Evolutionary conservation across 441 rosid species (phyloP), one percentile per base, ranked within the genome.

Genomic region (Pelargonium fulgidum): DNA sequence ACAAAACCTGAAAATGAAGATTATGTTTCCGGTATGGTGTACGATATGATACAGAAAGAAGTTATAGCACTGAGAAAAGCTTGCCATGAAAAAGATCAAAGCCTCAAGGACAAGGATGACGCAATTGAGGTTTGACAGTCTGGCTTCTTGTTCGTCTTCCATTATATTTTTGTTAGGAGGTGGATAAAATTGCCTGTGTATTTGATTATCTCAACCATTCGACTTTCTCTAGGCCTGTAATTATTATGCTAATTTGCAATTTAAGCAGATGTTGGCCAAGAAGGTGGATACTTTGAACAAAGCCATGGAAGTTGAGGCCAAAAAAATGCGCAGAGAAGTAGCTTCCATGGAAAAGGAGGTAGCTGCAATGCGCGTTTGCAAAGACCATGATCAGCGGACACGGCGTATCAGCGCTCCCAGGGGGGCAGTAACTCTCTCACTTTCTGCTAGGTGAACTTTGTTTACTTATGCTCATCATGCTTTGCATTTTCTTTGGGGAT

Each of bases 291-390:
- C 82, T 29, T 73, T 84, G 62, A 78, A 68, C 68, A 84, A 77
- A 75, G 87, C 87, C 39, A 84, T 82, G 85, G 87, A 80, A 56
- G 72, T 82, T 36, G 85, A 84, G 79, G 82, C 81, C 0, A 84
- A 84, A 68, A 84, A 75, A 75, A 78, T 77, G 87, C 62, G 85
- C 59, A 78, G 87, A 62, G 85, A 84, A 77, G 81, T 81, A 24
- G 87, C 84, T 70, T 76, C 78, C 64, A 80, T 75, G 84, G 87
- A 77, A 74, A 84, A 80, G 76, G 87, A 84, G 73, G 82, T 84
- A 4, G 80, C 85, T 44, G 82, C 85, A 41, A 68, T 81, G 80
- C 81, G 79, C 36, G 79, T 73, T 54, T 70, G 68, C 71, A 79
- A 80, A 72, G 85, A 74, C 68, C 76, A 74, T 14, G 82, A 78